These are phyloP conservation scores for Cornus kousa DNA, from an alignment of 148 eudicot genomes.

Conservation along the genomic window DNA sequence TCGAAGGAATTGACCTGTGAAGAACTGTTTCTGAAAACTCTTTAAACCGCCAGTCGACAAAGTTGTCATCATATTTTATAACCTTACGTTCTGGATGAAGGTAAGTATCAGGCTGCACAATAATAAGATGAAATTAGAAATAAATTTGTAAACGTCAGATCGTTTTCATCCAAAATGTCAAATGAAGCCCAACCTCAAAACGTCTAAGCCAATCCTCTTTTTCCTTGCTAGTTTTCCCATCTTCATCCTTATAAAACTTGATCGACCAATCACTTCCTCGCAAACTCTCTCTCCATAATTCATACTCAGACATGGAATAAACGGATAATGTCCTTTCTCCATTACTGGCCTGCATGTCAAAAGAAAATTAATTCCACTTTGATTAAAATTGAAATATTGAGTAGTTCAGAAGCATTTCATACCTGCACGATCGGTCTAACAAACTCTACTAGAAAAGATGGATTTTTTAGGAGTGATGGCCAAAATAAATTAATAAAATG, in stretches of 20 bases:
- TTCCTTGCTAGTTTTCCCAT: constrained; percentile 74
- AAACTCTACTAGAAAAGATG: constrained; percentile 73
- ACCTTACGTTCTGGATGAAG: constrained; percentile 62
- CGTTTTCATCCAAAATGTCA: neutral
- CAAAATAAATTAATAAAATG: constrained; percentile 90
- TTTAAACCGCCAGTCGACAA: constrained; percentile 89
- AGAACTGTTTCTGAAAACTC: constrained; percentile 88
- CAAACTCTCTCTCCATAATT: constrained; percentile 55
- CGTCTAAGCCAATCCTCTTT: constrained; percentile 69
- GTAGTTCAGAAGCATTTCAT: neutral
- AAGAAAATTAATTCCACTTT: neutral
- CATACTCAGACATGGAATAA: constrained; percentile 87
- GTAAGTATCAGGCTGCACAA: constrained; percentile 65
- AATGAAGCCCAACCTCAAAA: constrained; percentile 51
- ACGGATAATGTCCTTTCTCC: constrained; percentile 45
- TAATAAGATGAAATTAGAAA: neutral
- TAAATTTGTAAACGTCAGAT: neutral
- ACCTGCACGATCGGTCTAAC: constrained; percentile 95
- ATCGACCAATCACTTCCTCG: constrained; percentile 63
- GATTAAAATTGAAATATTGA: neutral
- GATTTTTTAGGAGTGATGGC: constrained; percentile 84
- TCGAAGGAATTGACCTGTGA: constrained; percentile 18
- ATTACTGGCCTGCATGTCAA: constrained; percentile 53
- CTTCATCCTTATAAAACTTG: constrained; percentile 92
- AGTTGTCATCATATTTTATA: constrained; percentile 69